Percentiles rank a stretch among this genome's conserved stretches.
These are phyloP conservation scores for Penicillium frequentans DNA, from an alignment of 2,329 filamentous ascomycete genomes.

Conservation along the genomic window DNA sequence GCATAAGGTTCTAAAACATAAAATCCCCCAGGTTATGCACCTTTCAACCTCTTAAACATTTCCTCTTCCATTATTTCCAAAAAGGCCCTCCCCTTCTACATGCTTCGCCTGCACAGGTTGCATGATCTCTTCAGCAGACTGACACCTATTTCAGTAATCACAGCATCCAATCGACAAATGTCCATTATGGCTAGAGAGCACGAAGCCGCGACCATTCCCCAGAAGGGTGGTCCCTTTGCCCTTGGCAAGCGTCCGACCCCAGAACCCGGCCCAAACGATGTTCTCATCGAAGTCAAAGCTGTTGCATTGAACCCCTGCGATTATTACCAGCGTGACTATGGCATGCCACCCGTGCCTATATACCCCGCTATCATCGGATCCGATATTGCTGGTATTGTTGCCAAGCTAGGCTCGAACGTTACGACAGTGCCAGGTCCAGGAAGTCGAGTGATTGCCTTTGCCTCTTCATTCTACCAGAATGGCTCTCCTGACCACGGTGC, in stretches of 20 bases:
- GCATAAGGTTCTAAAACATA: neutral
- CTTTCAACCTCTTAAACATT: neutral
- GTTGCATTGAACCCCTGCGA: conserved; percentile 47
- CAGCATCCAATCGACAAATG: neutral
- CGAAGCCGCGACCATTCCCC: conserved; percentile 4
- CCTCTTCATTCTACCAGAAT: conserved; percentile 12
- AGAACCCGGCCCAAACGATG: conserved; percentile 18
- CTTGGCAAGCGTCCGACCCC: neutral
- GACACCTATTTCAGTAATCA: neutral
- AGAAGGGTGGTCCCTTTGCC: neutral
- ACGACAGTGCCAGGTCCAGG: conserved; percentile 24
- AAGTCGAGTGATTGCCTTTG: conserved; percentile 31
- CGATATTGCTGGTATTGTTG: neutral
- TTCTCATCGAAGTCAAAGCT: conserved; percentile 44
- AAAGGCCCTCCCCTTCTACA: neutral
- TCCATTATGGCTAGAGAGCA: conserved; percentile 6
- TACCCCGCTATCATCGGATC: conserved; percentile 19
- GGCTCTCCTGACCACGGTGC: conserved; percentile 28
- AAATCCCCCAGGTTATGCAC: neutral
- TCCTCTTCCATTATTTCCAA: neutral
- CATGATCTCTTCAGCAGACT: neutral
- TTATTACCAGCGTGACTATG: conserved; percentile 23
- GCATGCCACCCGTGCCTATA: conserved; percentile 16
- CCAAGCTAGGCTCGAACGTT: conserved; percentile 29
- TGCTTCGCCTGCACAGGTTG: neutral